Conservation (phyloP, 1,284 basidiomycete genomes). For the Cystobasidium pallidum region DNA sequence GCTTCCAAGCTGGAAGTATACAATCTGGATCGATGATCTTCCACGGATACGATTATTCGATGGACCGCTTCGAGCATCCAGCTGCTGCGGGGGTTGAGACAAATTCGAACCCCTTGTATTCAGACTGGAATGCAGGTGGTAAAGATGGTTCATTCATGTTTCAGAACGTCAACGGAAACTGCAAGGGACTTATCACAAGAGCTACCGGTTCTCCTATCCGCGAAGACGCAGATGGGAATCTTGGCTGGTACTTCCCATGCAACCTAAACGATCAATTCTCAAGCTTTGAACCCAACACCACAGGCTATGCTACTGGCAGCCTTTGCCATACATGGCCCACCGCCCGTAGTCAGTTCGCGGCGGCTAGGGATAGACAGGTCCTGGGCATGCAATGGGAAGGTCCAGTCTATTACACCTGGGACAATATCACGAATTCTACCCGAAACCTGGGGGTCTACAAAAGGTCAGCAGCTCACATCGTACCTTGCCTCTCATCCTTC, state of each 20-base stretch:
- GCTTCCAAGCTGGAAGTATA: conserved; percentile 77
- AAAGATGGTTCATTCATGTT: conserved; percentile 93
- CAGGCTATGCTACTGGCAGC: conserved; percentile 66
- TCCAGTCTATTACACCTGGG: conserved; percentile 92
- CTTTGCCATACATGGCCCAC: conserved; percentile 72
- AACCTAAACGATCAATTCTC: conserved; percentile 80
- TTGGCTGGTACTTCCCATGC: conserved; percentile 92
- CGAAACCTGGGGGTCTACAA: conserved; percentile 90
- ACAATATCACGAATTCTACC: conserved; percentile 69
- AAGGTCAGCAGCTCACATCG: conserved; percentile 63
- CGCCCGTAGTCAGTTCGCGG: conserved; percentile 63
- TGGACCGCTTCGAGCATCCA: conserved; percentile 83
- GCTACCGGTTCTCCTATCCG: conserved; percentile 70
- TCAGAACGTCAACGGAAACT: conserved; percentile 84
- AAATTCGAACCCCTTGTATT: conserved; percentile 83
- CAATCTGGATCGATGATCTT: conserved; percentile 83
- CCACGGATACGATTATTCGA: conserved; percentile 90
- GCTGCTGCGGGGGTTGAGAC: conserved; percentile 63
- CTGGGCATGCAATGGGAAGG: conserved; percentile 65
- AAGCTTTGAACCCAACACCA: conserved; percentile 66
- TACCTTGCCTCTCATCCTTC: too few relatives aligned
- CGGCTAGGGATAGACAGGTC: conserved; percentile 42
- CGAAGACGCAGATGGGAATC: conserved; percentile 60
- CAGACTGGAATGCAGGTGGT: conserved; percentile 74
- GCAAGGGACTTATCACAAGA: conserved; percentile 74